Evolutionary conservation across 2,329 filamentous ascomycete genomes (phyloP).

Genomic region (Aspergillus arachidicola): DNA sequence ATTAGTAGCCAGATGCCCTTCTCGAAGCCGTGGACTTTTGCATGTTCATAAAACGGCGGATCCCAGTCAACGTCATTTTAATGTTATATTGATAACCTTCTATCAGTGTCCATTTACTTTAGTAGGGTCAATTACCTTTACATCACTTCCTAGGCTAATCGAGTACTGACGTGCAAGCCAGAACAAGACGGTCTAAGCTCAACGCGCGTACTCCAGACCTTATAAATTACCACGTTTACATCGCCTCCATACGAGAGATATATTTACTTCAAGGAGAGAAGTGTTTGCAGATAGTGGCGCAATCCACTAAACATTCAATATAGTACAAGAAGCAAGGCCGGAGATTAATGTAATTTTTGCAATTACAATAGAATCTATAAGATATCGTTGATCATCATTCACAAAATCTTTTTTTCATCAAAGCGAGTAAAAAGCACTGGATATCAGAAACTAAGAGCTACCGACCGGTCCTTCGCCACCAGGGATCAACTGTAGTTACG

Average conservation of each 20-base stretch:
- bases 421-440: constrained; percentile 13
- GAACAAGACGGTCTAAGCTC: background rate
- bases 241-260: background rate
- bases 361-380: constrained; percentile 21
- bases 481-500: constrained; percentile 65
- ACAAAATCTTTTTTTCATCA: constrained; percentile 16
- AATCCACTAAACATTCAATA: background rate
- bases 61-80: too few relatives aligned
- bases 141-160: too few relatives aligned
- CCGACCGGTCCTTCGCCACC: constrained; percentile 70
- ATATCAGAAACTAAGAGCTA: constrained; percentile 28
- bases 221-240: too few relatives aligned
- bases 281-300: background rate
- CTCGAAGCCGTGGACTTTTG: background rate
- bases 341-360: background rate
- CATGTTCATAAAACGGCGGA: background rate
- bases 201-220: too few relatives aligned
- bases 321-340: background rate
- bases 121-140: background rate
- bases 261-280: background rate
- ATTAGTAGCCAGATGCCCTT: background rate
- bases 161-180: background rate
- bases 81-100: background rate
- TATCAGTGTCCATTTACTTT: background rate
- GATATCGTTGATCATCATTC: constrained; percentile 21